A percentile compares a stretch with the other conserved stretches of the same genome.
Evolutionary conservation across 2,329 filamentous ascomycete species (phyloP).

Genomic region (Camillea tinctor): DNA sequence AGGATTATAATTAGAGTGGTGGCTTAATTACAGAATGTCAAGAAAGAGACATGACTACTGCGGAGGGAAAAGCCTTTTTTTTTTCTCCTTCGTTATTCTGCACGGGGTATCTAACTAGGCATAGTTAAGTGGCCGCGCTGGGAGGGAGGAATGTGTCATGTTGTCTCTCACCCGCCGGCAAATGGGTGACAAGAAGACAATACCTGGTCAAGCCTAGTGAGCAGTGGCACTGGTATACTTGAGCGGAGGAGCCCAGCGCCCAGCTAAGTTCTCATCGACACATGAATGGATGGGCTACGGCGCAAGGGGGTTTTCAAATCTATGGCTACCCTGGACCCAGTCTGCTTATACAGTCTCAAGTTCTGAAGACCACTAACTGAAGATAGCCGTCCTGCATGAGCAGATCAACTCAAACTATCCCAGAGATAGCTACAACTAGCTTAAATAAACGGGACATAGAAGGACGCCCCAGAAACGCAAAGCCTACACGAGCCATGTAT

Average conservation of each 20-base stretch:
- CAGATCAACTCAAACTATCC: slow-evolving; percentile 2
- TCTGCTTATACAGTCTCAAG: slow-evolving; percentile 27
- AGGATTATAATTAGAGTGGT: slow-evolving; percentile 12
- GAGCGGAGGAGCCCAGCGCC: slow-evolving; percentile 14
- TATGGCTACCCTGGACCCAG: slow-evolving; percentile 16
- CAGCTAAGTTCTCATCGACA: slow-evolving; percentile 20
- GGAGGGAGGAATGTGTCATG: slow-evolving; percentile 16
- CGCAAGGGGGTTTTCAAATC: slow-evolving; percentile 26
- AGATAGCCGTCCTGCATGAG: slow-evolving; percentile 15
- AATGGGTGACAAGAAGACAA: slow-evolving; percentile 16
- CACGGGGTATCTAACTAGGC: slow-evolving; percentile 11
- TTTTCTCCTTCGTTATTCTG: slow-evolving; percentile 4
- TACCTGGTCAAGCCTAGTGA: slow-evolving; percentile 12
- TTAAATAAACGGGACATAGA: slow-evolving; percentile 8
- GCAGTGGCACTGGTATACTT: slow-evolving; percentile 16
- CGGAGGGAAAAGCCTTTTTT: slow-evolving; percentile 3
- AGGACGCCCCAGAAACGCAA: background rate
- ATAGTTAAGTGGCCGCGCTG: slow-evolving; percentile 11
- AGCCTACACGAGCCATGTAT: background rate
- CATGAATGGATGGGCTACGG: slow-evolving; percentile 19
- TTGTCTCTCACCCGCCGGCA: slow-evolving; percentile 1
- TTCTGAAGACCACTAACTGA: slow-evolving; percentile 15
- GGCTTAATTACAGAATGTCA: slow-evolving; percentile 10
- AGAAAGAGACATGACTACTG: slow-evolving; percentile 17
- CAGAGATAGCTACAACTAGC: slow-evolving; percentile 8